Evolutionary conservation across 2,329 filamentous ascomycete species (phyloP), one percentile per base, ranked within the genome.

Genomic region (Fusarium virguliforme): DNA sequence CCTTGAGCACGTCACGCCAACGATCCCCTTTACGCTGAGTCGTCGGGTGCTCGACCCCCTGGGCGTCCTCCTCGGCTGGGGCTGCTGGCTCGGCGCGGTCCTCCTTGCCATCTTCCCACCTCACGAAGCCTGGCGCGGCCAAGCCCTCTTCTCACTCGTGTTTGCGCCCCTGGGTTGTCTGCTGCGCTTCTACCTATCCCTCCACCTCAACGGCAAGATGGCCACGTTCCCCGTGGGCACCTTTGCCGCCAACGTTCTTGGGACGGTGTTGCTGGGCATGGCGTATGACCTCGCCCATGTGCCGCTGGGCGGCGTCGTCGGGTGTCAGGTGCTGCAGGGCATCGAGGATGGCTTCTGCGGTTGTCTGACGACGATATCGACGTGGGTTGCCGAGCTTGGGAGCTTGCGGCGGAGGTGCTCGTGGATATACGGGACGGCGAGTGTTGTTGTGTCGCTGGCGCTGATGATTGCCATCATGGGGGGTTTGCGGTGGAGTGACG

Each of bases 151-250:
- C 74, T 88, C 94, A 0, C 84, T 96, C 28, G 90, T 94, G 3
- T 96, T 98, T 75, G 92, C 94, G 1, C 95, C 95, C 0, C 72
- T 94, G 0, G 95, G 95, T 0, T 95, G 92, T 72, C 81, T 97
- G 0, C 77, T 87, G 0, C 88, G 95, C 4, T 97, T 93, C 82
- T 95, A 94, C 77, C 80, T 88, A 1, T 92, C 92, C 0, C 77
- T 92, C 7, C 80, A 84, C 26, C 86, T 97, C n/a, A 98, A 98
- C 75, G 83, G 87, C 0, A 84, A 88, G 22, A 73, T 89, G 0
- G 80, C 89, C 0, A 82, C 86, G 0, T 98, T 98, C 72, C 95
- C 95, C 0, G 80, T 98, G 0, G 95, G 95, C 3, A 98, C 95
- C 0, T 97, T 98, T 75, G 82, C 84, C 0, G 94, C 92, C 30